These are phyloP conservation scores for Cucumis variabilis DNA, from an alignment of 331 rosid species.

Conservation along the genomic window DNA sequence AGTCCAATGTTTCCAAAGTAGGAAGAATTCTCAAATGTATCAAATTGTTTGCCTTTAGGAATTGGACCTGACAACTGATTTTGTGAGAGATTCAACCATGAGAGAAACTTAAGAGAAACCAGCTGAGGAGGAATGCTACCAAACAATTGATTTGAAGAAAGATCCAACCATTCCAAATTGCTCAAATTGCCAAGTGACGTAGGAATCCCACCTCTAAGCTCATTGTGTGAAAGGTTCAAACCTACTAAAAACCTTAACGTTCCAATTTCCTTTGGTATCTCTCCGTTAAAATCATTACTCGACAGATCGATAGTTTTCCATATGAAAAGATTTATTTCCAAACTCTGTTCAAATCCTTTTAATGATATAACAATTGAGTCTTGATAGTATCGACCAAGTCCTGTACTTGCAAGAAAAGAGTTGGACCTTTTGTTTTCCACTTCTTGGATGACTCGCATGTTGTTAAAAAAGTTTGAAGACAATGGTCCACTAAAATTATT, in stretches of 20 bases:
- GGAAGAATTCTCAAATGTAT: constrained; percentile 67
- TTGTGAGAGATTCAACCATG: constrained; percentile 79
- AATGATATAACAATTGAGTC: constrained; percentile 34
- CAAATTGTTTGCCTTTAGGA: constrained; percentile 80
- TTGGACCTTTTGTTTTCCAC: too few relatives aligned
- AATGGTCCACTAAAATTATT: background rate
- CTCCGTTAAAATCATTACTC: constrained; percentile 66
- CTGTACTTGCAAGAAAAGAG: too few relatives aligned
- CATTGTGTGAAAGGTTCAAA: constrained; percentile 73
- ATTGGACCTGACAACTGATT: constrained; percentile 66
- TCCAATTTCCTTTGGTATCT: constrained; percentile 61
- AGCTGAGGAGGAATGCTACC: constrained; percentile 70
- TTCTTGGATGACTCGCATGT: background rate
- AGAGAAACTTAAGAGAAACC: constrained; percentile 67
- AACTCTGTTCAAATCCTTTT: constrained; percentile 59
- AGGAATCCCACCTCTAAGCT: constrained; percentile 65
- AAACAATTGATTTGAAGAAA: constrained; percentile 66
- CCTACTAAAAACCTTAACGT: constrained; percentile 58
- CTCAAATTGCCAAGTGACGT: constrained; percentile 61
- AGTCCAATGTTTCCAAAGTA: constrained; percentile 74
- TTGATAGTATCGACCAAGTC: too few relatives aligned
- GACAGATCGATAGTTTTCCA: constrained; percentile 40
- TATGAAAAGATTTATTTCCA: constrained; percentile 63
- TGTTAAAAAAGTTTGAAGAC: background rate
- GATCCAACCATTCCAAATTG: constrained; percentile 69